Evolutionary conservation across 2,329 filamentous ascomycete genomes (phyloP).

Genomic region (Ophiostoma pallidulum): DNA sequence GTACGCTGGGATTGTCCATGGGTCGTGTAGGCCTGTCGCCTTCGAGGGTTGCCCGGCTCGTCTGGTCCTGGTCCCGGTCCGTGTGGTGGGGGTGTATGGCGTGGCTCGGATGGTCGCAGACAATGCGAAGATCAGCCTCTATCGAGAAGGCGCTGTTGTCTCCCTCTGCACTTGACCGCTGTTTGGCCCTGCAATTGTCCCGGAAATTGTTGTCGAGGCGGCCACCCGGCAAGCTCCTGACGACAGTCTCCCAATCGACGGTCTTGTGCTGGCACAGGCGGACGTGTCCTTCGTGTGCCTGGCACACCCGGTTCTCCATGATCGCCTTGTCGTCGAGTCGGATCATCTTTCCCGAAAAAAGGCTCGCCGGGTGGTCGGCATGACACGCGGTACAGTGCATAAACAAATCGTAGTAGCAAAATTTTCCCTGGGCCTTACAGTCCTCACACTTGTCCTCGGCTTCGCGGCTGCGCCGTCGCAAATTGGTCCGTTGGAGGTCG

Average conservation of each 20-base stretch:
- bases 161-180: background rate
- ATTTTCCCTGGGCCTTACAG: background rate
- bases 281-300: background rate
- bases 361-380: background rate
- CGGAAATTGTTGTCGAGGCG: background rate
- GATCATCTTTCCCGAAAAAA: background rate
- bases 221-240: background rate
- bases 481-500: background rate
- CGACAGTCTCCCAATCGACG: background rate
- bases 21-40: no score
- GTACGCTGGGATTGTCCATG: no score
- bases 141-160: background rate
- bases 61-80: background rate
- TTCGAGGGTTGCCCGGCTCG: background rate
- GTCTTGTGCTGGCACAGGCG: background rate
- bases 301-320: background rate
- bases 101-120: slow-evolving; percentile 5
- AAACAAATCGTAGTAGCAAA: background rate
- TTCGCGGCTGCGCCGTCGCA: background rate
- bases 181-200: background rate
- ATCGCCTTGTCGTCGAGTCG: background rate
- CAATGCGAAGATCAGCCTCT: background rate
- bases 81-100: slow-evolving; percentile 1
- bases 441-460: background rate
- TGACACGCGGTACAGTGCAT: background rate